Conservation (phyloP, 257 asterid species). For the Plectranthus barbatus region DNA sequence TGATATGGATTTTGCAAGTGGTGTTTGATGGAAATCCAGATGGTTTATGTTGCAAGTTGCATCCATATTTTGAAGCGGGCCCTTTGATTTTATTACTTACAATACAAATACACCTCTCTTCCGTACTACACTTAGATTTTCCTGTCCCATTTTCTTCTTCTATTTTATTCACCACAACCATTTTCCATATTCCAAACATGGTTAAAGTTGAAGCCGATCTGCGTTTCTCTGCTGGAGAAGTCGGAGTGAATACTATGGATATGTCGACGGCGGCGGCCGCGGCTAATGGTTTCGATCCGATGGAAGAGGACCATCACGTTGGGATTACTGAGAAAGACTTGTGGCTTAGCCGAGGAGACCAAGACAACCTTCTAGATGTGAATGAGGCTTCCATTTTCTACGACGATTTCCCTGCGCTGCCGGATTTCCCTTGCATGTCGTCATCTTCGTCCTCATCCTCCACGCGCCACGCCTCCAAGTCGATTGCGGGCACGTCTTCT, state of each 20-base stretch:
- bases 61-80: conserved; percentile 23
- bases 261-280: neutral
- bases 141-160: neutral
- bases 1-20: neutral
- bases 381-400: conserved; percentile 44
- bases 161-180: neutral
- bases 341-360: conserved; percentile 34
- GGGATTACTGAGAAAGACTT: conserved; percentile 27
- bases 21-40: conserved; percentile 15
- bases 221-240: neutral
- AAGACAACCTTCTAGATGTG: conserved; percentile 29
- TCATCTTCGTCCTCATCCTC: conserved; percentile 83
- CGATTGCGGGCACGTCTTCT: conserved; percentile 19
- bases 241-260: neutral
- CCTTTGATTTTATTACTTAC: conserved; percentile 53
- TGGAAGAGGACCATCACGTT: conserved; percentile 23
- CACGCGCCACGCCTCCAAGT: conserved; percentile 23
- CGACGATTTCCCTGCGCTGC: conserved; percentile 56
- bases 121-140: conserved; percentile 17
- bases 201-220: conserved; percentile 23
- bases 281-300: conserved; percentile 19
- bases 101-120: conserved; percentile 18
- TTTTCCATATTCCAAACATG: conserved; percentile 14
- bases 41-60: conserved; percentile 61
- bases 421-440: conserved; percentile 90